Evolutionary conservation across 371 early-diverging fungal species (phyloP).

Genomic region (Apophysomyces ossiformis): DNA sequence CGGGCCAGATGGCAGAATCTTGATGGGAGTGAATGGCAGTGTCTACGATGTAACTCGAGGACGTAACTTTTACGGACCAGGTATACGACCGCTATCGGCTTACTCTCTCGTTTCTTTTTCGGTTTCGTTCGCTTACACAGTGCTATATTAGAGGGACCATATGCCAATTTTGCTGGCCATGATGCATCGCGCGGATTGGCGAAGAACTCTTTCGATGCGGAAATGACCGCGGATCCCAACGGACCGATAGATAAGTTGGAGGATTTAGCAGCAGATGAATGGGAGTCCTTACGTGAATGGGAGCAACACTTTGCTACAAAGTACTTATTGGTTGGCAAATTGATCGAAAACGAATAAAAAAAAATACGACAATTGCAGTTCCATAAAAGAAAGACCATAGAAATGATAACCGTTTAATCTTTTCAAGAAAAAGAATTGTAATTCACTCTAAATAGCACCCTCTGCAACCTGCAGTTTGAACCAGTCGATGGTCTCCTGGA

Average conservation of each 20-base stretch:
- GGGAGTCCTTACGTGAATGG: conserved; percentile 79
- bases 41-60: conserved; percentile 92
- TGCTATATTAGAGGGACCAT: conserved; percentile 70
- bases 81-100: conserved; percentile 37
- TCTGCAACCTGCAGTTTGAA: conserved; percentile 59
- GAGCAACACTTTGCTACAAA: conserved; percentile 74
- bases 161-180: conserved; percentile 90
- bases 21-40: conserved; percentile 82
- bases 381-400: not conserved
- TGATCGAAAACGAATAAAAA: conserved; percentile 62
- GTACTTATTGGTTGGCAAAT: conserved; percentile 75
- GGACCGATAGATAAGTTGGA: conserved; percentile 82
- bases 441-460: conserved; percentile 29
- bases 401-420: not conserved
- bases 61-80: conserved; percentile 90
- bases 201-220: conserved; percentile 87
- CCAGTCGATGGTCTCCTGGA: conserved; percentile 87
- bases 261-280: conserved; percentile 77
- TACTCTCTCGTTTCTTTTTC: not conserved
- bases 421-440: not conserved
- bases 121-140: not conserved
- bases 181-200: conserved; percentile 89
- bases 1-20: conserved; percentile 57
- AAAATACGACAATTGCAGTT: not conserved
- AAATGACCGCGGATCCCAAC: conserved; percentile 73